phyloP scores from a whole-genome alignment of 805 yeast genomes.

The Cyberlindnera mrakii region DNA sequence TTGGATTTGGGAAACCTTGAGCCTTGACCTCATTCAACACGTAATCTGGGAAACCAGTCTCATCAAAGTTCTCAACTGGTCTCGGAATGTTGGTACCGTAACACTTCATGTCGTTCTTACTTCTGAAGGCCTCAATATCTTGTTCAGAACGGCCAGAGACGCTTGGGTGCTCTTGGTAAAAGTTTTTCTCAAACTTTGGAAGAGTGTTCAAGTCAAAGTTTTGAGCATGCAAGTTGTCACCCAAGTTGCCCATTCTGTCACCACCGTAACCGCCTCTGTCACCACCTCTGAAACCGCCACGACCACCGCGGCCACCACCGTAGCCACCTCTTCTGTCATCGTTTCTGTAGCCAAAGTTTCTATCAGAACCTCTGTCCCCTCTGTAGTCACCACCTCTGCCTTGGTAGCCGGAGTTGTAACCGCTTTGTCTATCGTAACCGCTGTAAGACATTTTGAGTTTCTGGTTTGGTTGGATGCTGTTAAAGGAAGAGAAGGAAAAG shows the following conservation, averaged over 20 bases:
- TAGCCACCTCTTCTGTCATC: constrained; percentile 26
- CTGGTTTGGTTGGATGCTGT: neutral
- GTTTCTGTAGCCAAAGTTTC: constrained; percentile 18
- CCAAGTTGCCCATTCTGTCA: constrained; percentile 40
- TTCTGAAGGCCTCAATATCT: constrained; percentile 74
- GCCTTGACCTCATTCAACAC: constrained; percentile 83
- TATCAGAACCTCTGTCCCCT: constrained; percentile 23
- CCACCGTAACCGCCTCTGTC: constrained; percentile 33
- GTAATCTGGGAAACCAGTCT: constrained; percentile 96
- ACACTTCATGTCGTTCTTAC: constrained; percentile 78
- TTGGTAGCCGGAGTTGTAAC: constrained; percentile 19
- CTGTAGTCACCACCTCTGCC: constrained; percentile 17
- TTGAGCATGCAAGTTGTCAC: constrained; percentile 59
- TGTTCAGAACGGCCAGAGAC: constrained; percentile 70
- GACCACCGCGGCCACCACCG: constrained; percentile 15
- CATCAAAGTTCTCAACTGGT: constrained; percentile 89
- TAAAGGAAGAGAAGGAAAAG: neutral
- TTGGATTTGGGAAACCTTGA: constrained; percentile 91
- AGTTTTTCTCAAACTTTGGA: constrained; percentile 92
- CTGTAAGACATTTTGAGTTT: constrained; percentile 16
- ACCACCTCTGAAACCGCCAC: constrained; percentile 33
- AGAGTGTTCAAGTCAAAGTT: constrained; percentile 73
- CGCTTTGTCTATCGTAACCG: constrained; percentile 14
- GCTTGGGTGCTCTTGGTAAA: constrained; percentile 77
- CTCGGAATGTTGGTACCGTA: constrained; percentile 84